Percentiles rank a stretch among this genome's conserved stretches.
Evolutionary conservation across 805 yeast genomes (phyloP).

Genomic region (Maudiozyma serrabonitensis): DNA sequence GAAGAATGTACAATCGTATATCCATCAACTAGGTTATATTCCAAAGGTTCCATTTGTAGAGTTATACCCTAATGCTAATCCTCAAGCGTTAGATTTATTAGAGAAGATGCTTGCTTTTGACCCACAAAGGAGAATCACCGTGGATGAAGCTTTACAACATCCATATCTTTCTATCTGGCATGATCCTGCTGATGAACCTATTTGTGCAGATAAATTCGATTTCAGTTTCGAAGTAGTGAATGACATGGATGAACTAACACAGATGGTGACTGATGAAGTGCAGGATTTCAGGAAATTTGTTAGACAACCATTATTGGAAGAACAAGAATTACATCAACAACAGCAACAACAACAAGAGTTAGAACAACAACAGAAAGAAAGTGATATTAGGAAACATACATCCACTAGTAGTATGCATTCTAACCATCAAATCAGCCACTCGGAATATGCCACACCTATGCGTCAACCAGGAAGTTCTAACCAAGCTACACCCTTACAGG

Average conservation of each 20-base stretch:
- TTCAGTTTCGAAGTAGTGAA: conserved; percentile 79
- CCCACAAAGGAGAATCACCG: conserved; percentile 75
- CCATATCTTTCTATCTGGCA: conserved; percentile 88
- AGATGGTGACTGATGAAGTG: conserved; percentile 75
- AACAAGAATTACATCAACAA: conserved; percentile 30
- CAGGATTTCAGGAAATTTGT: conserved; percentile 69
- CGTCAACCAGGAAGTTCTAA: conserved; percentile 1
- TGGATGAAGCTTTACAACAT: conserved; percentile 79
- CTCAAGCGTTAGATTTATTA: conserved; percentile 73
- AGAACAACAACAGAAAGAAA: conserved; percentile 14
- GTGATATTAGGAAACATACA: neutral
- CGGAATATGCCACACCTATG: neutral
- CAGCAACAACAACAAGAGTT: conserved; percentile 15
- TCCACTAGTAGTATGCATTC: neutral
- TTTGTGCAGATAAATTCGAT: conserved; percentile 71
- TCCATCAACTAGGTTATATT: conserved; percentile 75
- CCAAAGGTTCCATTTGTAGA: conserved; percentile 62
- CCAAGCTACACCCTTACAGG: conserved; percentile 17
- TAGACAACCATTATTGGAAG: conserved; percentile 60
- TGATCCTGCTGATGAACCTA: conserved; percentile 86
- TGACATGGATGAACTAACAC: conserved; percentile 64
- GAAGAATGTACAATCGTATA: conserved; percentile 83
- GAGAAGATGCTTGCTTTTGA: conserved; percentile 77
- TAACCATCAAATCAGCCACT: conserved; percentile 19
- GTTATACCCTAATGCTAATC: conserved; percentile 78